These are phyloP conservation scores for Paramecium caudatum DNA, from an alignment of 73 alveolate species.

Conservation along the genomic window DNA sequence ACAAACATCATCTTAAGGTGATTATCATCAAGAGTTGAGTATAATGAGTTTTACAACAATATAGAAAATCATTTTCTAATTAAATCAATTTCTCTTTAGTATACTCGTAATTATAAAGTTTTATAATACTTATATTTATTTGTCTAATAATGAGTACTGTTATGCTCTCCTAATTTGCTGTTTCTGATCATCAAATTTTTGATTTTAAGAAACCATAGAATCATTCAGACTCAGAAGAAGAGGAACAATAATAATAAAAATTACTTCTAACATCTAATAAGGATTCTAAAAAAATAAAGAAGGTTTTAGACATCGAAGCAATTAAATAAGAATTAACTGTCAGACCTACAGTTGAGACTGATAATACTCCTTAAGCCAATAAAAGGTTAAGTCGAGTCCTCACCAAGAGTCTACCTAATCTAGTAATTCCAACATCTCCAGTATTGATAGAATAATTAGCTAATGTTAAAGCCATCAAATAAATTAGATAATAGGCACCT, in stretches of 20 bases:
- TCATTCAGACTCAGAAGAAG: slow-evolving; percentile 39
- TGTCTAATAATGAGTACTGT: no score
- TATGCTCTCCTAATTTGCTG: slow-evolving; percentile 34
- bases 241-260: neutral
- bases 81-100: no score
- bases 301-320: slow-evolving; percentile 40
- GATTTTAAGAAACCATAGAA: slow-evolving; percentile 35
- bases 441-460: slow-evolving; percentile 50
- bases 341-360: slow-evolving; percentile 23
- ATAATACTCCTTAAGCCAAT: neutral
- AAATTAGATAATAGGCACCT: slow-evolving; percentile 29
- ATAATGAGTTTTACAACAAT: no score
- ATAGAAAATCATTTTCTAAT: no score
- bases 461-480: slow-evolving; percentile 4
- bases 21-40: slow-evolving; percentile 1
- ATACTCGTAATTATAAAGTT: no score
- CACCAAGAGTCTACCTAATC: slow-evolving; percentile 3
- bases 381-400: neutral
- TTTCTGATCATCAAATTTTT: slow-evolving; percentile 45
- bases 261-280: neutral
- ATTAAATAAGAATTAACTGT: slow-evolving; percentile 11
- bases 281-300: slow-evolving; percentile 25
- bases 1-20: slow-evolving; percentile 33
- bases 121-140: no score
- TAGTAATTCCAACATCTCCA: slow-evolving; percentile 44